These are phyloP conservation scores for Pseudocercospora vitis DNA, from an alignment of 2,329 filamentous ascomycete species.

Conservation along the genomic window DNA sequence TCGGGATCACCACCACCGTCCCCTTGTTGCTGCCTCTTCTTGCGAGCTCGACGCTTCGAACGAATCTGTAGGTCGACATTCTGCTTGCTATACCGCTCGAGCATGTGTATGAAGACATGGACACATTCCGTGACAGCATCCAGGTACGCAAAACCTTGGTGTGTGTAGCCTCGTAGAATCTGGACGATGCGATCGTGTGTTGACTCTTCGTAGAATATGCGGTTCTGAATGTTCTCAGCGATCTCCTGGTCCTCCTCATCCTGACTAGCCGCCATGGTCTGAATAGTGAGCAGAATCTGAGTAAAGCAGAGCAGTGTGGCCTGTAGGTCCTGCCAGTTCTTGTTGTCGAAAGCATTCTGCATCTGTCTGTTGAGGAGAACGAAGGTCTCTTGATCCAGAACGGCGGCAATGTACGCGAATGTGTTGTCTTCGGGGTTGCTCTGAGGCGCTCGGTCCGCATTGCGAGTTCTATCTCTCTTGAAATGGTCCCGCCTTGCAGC, in stretches of 20 bases:
- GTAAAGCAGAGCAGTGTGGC: conserved; percentile 93
- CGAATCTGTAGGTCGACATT: conserved; percentile 92
- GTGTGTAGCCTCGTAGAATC: conserved; percentile 82
- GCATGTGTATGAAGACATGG: conserved; percentile 86
- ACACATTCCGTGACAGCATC: conserved; percentile 88
- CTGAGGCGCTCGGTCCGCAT: conserved; percentile 39
- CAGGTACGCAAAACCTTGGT: conserved; percentile 89
- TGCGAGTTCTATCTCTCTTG: conserved; percentile 45
- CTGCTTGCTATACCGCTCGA: conserved; percentile 92
- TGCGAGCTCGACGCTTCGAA: conserved; percentile 70
- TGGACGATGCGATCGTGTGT: conserved; percentile 85
- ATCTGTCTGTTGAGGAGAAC: conserved; percentile 82
- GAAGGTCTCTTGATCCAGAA: conserved; percentile 93
- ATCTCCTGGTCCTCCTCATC: conserved; percentile 96
- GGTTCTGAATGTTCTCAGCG: conserved; percentile 92
- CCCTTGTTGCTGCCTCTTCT: conserved; percentile 61
- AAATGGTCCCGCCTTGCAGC: conserved; percentile 62
- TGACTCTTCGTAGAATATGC: conserved; percentile 97
- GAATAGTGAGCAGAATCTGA: conserved; percentile 81
- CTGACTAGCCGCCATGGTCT: conserved; percentile 82
- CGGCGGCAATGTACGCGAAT: conserved; percentile 83
- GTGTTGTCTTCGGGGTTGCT: conserved; percentile 58
- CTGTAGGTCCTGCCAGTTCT: conserved; percentile 82
- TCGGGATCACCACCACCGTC: conserved; percentile 52
- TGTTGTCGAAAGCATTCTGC: conserved; percentile 74